Conservation (phyloP, 176 grass and related monocot species). For the Rhipidocladum racemiflorum region DNA sequence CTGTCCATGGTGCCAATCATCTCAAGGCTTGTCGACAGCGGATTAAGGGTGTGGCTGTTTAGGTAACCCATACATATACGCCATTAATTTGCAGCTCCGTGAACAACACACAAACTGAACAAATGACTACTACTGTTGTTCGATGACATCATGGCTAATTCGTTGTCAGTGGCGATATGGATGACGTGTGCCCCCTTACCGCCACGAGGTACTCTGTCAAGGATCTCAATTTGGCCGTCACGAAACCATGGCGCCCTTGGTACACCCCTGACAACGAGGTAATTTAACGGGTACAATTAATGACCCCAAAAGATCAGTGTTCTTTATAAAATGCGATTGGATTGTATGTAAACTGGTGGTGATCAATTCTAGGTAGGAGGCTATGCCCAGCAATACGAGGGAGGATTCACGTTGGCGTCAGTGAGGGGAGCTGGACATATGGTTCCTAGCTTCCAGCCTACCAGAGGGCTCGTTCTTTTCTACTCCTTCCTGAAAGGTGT, state of each 20-base stretch:
- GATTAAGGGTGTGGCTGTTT: conserved; percentile 45
- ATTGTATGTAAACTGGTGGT: background rate
- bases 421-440: conserved; percentile 49
- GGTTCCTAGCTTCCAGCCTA: conserved; percentile 49
- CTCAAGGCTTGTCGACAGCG: conserved; percentile 7
- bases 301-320: background rate
- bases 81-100: background rate
- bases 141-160: background rate
- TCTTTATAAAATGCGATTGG: background rate
- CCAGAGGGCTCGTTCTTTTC: conserved; percentile 43
- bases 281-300: background rate
- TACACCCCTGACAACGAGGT: conserved; percentile 42
- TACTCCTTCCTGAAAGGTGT: conserved; percentile 24
- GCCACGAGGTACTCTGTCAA: conserved; percentile 51
- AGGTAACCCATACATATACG: background rate
- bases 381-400: conserved; percentile 46
- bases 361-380: conserved; percentile 43
- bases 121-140: background rate
- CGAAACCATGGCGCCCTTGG: conserved; percentile 50
- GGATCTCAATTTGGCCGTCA: conserved; percentile 32
- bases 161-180: conserved; percentile 47
- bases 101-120: background rate
- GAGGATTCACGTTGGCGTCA: conserved; percentile 35
- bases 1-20: conserved; percentile 11
- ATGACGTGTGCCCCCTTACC: conserved; percentile 38